A percentile compares a stretch with the other conserved stretches of the same genome.
These are phyloP conservation scores for Lactifluus hygrophoroides DNA, from an alignment of 768 basidiomycete species.

Conservation along the genomic window DNA sequence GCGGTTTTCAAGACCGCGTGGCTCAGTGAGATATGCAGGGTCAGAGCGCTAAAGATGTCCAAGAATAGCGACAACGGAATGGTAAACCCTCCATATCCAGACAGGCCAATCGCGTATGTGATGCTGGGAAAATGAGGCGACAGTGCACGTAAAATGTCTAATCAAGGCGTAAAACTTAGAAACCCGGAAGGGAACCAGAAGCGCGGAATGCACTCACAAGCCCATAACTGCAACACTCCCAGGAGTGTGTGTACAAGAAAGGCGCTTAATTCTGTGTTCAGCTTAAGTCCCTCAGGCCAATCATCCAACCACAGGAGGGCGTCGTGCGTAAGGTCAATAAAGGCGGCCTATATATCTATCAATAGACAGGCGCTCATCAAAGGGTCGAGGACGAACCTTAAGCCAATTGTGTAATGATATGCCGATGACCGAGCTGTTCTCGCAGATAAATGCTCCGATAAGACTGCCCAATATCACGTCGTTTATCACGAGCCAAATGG, in stretches of 20 bases:
- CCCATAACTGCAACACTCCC: constrained; percentile 60
- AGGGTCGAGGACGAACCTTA: background rate
- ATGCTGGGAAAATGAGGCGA: constrained; percentile 13
- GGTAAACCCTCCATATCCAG: constrained; percentile 16
- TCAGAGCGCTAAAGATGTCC: constrained; percentile 47
- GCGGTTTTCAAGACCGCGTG: constrained; percentile 55
- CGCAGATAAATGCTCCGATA: constrained; percentile 58
- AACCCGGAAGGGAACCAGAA: background rate
- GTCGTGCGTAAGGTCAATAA: constrained; percentile 41
- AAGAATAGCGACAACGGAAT: constrained; percentile 8
- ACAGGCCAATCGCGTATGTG: constrained; percentile 11
- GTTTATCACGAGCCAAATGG: constrained; percentile 84
- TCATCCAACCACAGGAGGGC: constrained; percentile 78
- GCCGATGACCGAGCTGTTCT: constrained; percentile 49
- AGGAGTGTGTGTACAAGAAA: constrained; percentile 74
- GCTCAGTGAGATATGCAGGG: constrained; percentile 62
- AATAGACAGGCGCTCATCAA: background rate
- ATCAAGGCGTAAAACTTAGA: background rate
- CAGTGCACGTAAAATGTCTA: background rate
- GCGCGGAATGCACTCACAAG: constrained; percentile 40
- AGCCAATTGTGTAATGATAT: constrained; percentile 22
- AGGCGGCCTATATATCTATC: constrained; percentile 27
- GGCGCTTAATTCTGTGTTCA: constrained; percentile 87
- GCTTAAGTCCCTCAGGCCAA: constrained; percentile 94
- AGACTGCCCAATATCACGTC: constrained; percentile 81